Evolutionary conservation across 2,329 filamentous ascomycete genomes (phyloP).

Genomic region (Zasmidium cellare): DNA sequence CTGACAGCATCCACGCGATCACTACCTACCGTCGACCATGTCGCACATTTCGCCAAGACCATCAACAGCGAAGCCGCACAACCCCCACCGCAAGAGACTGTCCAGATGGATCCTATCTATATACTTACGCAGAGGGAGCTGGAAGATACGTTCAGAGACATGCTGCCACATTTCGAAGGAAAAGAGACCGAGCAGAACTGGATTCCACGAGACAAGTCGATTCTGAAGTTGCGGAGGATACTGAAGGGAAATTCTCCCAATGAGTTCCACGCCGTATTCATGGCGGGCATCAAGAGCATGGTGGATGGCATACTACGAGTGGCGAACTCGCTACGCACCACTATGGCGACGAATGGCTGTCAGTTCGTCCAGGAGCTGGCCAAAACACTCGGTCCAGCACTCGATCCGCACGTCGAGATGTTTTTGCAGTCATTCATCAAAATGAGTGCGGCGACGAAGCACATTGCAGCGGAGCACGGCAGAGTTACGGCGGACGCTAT

Average conservation of each 20-base stretch:
- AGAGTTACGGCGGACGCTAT: constrained; percentile 79
- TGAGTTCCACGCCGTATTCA: constrained; percentile 72
- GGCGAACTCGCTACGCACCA: constrained; percentile 80
- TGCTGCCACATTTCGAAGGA: constrained; percentile 80
- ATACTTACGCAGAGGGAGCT: constrained; percentile 82
- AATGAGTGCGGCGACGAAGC: constrained; percentile 85
- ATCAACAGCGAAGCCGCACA: constrained; percentile 51
- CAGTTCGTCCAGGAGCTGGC: constrained; percentile 82
- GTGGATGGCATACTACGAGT: constrained; percentile 89
- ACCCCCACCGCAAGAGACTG: constrained; percentile 63
- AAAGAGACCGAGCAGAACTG: constrained; percentile 90
- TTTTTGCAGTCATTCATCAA: constrained; percentile 88
- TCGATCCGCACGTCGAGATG: constrained; percentile 88
- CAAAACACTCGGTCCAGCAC: constrained; percentile 69
- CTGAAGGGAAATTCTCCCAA: constrained; percentile 79
- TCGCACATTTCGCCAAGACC: constrained; percentile 45
- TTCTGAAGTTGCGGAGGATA: constrained; percentile 73
- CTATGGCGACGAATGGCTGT: constrained; percentile 83
- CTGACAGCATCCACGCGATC: constrained; percentile 45
- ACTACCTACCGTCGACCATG: constrained; percentile 41
- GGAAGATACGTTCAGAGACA: constrained; percentile 82
- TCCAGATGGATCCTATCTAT: constrained; percentile 76
- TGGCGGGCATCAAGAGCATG: constrained; percentile 69
- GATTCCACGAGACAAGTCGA: constrained; percentile 79
- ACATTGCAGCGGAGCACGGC: constrained; percentile 83